Evolutionary conservation across 306 rosid genomes (phyloP).

Genomic region (Citrullus amarus): DNA sequence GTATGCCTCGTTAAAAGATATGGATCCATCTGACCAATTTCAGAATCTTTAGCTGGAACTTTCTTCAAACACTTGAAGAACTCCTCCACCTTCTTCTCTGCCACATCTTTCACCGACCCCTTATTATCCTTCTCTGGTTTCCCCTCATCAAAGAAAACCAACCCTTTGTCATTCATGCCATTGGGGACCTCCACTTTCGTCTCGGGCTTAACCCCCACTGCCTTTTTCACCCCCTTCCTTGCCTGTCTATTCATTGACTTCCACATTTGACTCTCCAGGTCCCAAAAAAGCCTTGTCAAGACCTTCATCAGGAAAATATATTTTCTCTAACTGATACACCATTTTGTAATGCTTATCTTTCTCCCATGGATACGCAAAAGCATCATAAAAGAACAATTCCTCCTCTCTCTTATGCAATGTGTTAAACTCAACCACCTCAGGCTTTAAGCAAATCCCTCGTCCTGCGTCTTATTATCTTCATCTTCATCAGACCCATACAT

Average conservation of each 20-base stretch:
- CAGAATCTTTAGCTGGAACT: conserved; percentile 33
- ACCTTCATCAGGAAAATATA: conserved; percentile 67
- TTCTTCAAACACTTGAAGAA: conserved; percentile 81
- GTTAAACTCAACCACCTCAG: conserved; percentile 67
- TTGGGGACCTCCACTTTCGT: conserved; percentile 13
- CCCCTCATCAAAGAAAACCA: conserved; percentile 58
- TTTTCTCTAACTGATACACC: conserved; percentile 89
- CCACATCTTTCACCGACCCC: conserved; percentile 19
- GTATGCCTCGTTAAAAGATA: conserved; percentile 57
- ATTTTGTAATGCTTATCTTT: conserved; percentile 83
- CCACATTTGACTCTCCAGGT: conserved; percentile 44
- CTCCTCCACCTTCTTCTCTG: conserved; percentile 73
- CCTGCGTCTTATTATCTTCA: conserved; percentile 26
- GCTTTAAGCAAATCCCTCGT: conserved; percentile 52
- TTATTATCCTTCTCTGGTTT: conserved; percentile 5
- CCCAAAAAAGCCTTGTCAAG: conserved; percentile 79
- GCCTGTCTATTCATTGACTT: conserved; percentile 1
- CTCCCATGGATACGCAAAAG: conserved; percentile 84
- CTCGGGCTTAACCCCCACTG: conserved; percentile 13
- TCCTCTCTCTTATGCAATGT: conserved; percentile 69
- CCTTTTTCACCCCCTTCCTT: conserved; percentile 24
- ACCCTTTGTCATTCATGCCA: conserved; percentile 23
- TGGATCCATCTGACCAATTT: conserved; percentile 35
- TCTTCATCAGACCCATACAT: conserved; percentile 82
- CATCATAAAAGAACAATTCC: conserved; percentile 63